Evolutionary conservation across 257 asterid species (phyloP).

Genomic region (Vinca minor): DNA sequence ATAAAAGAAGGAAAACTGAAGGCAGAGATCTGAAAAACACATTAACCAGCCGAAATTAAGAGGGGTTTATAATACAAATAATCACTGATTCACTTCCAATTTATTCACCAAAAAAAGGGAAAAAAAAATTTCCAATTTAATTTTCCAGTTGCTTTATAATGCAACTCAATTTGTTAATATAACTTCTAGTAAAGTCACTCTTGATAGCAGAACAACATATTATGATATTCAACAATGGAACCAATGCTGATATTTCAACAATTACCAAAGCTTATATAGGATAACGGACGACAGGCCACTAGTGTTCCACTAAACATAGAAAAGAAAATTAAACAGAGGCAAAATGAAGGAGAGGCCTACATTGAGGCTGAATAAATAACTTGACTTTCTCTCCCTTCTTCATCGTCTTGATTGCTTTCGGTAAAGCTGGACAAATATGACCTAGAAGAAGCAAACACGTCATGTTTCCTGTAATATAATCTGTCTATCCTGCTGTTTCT

Average conservation of each 20-base stretch:
- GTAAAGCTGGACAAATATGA: slow-evolving; percentile 54
- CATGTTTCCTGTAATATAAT: not conserved
- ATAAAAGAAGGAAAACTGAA: not conserved
- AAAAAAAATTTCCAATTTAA: not conserved
- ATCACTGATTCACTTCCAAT: too few species aligned
- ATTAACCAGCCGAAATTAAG: not conserved
- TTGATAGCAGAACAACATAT: not conserved
- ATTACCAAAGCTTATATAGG: not conserved
- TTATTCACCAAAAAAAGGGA: too few species aligned
- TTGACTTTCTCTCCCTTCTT: slow-evolving; percentile 54
- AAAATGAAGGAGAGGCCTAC: slow-evolving; percentile 27
- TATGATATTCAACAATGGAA: not conserved
- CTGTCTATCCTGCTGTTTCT: not conserved
- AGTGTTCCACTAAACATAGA: slow-evolving; percentile 2
- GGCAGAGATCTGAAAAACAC: not conserved
- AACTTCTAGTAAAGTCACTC: not conserved
- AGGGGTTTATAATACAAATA: not conserved
- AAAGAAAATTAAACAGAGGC: slow-evolving; percentile 1
- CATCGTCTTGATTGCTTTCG: slow-evolving; percentile 68
- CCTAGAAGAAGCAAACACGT: slow-evolving; percentile 30
- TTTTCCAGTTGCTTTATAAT: not conserved
- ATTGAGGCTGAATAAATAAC: slow-evolving; percentile 51
- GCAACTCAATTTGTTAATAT: not conserved
- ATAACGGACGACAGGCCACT: not conserved
- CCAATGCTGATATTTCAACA: not conserved